phyloP scores from a whole-genome alignment of 441 rosid species.

The Theobroma grandiflorum region DNA sequence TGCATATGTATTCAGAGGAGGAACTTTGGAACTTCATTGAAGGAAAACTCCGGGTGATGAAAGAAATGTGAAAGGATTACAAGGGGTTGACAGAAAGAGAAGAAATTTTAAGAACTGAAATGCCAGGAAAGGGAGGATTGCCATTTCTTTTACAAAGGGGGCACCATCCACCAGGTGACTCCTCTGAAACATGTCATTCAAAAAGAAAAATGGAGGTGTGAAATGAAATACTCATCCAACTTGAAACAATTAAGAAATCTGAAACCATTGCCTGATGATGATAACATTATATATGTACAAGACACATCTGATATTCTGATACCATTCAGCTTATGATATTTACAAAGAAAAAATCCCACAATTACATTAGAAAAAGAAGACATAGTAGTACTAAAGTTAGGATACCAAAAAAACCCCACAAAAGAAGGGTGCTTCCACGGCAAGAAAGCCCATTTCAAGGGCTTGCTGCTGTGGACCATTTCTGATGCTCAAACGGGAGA shows the following conservation, averaged over 20 bases:
- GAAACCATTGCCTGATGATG: slow-evolving; percentile 6
- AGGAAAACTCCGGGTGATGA: no score
- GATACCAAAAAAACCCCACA: slow-evolving; percentile 24
- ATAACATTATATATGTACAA: slow-evolving; percentile 29
- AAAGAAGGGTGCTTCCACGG: neutral
- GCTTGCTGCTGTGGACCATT: slow-evolving; percentile 2
- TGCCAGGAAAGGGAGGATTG: neutral
- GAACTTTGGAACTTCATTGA: no score
- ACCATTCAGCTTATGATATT: slow-evolving; percentile 26
- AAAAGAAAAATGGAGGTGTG: neutral
- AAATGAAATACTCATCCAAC: neutral
- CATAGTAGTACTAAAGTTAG: neutral
- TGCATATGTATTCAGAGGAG: no score
- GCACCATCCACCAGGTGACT: no score
- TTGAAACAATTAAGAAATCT: slow-evolving; percentile 3
- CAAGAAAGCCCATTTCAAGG: slow-evolving; percentile 2
- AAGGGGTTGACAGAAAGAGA: neutral
- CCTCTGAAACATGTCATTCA: neutral
- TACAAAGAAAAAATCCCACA: slow-evolving; percentile 27
- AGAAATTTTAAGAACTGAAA: neutral
- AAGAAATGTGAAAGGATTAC: no score
- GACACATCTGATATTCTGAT: slow-evolving; percentile 9
- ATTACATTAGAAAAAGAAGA: neutral
- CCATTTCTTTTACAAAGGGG: neutral
- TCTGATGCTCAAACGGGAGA: slow-evolving; percentile 38